A percentile compares a stretch with the other conserved stretches of the same genome.
These are phyloP conservation scores for Cicer pinnatifidum DNA, from an alignment of 306 rosid species.

Conservation along the genomic window DNA sequence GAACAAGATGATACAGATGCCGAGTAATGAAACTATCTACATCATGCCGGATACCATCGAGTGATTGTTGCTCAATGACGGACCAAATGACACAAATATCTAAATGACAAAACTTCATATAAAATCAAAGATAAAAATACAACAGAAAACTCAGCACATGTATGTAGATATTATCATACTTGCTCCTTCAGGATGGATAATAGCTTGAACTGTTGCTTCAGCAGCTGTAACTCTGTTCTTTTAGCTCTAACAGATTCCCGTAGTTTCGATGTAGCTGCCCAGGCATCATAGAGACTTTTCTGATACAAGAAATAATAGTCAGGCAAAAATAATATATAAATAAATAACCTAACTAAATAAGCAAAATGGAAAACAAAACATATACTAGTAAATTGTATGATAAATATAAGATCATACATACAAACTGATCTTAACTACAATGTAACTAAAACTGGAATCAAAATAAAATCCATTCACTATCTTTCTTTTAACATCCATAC, in stretches of 20 bases:
- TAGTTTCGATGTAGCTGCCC: constrained; percentile 68
- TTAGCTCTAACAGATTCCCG: constrained; percentile 90
- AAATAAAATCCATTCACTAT: constrained; percentile 21
- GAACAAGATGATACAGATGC: constrained; percentile 19
- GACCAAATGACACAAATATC: background rate
- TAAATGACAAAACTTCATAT: constrained; percentile 20
- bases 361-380: constrained; percentile 24
- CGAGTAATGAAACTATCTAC: constrained; percentile 25
- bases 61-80: background rate
- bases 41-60: constrained; percentile 26
- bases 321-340: constrained; percentile 29
- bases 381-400: background rate
- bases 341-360: constrained; percentile 23
- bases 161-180: constrained; percentile 58
- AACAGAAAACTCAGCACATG: constrained; percentile 12
- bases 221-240: constrained; percentile 69
- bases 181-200: constrained; percentile 79
- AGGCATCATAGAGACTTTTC: constrained; percentile 78
- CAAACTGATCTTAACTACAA: background rate
- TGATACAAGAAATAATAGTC: constrained; percentile 54
- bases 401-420: background rate
- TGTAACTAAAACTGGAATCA: constrained; percentile 6
- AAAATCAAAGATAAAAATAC: constrained; percentile 33
- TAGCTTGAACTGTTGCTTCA: constrained; percentile 71
- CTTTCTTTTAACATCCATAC: constrained; percentile 15